Conservation (phyloP, 345 rosid species). For the Populus euphratica region DNA sequence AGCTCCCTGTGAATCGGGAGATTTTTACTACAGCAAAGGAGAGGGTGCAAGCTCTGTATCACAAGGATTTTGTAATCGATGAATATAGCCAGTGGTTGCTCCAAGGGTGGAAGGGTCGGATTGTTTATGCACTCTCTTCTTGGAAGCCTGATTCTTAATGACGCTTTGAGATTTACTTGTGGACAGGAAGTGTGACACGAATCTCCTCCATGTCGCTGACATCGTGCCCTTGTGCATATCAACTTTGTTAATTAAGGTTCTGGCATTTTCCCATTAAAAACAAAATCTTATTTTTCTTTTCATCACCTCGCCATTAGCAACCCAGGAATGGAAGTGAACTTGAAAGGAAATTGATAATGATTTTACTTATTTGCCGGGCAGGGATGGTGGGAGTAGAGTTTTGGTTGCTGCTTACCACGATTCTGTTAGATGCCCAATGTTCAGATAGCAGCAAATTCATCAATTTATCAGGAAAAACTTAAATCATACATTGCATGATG, state of each 20-base stretch:
- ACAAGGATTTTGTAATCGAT: conserved; percentile 40
- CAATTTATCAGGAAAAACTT: too few relatives aligned
- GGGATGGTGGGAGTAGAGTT: conserved; percentile 6
- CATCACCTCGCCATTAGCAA: background rate
- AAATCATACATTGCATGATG: too few relatives aligned
- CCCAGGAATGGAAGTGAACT: background rate
- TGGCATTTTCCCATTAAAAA: background rate
- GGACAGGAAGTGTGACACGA: conserved; percentile 6
- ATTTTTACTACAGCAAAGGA: conserved; percentile 29
- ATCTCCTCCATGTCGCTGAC: background rate
- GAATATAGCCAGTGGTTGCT: conserved; percentile 43
- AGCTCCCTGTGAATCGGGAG: conserved; percentile 32
- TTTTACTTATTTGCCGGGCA: background rate
- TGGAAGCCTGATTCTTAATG: conserved; percentile 34
- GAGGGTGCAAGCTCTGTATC: conserved; percentile 27
- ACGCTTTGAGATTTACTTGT: background rate
- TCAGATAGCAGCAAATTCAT: too few relatives aligned
- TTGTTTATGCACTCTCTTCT: conserved; percentile 31
- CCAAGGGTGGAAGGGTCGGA: conserved; percentile 47
- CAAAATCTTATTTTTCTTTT: too few relatives aligned
- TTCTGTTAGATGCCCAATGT: too few relatives aligned
- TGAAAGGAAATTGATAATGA: background rate
- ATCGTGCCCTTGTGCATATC: background rate
- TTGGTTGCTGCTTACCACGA: too few relatives aligned
- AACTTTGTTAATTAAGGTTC: conserved; percentile 18